Base-by-base conservation (phyloP, 2,329 filamentous ascomycete genomes). In the Pseudogymnoascus sp. region DNA sequence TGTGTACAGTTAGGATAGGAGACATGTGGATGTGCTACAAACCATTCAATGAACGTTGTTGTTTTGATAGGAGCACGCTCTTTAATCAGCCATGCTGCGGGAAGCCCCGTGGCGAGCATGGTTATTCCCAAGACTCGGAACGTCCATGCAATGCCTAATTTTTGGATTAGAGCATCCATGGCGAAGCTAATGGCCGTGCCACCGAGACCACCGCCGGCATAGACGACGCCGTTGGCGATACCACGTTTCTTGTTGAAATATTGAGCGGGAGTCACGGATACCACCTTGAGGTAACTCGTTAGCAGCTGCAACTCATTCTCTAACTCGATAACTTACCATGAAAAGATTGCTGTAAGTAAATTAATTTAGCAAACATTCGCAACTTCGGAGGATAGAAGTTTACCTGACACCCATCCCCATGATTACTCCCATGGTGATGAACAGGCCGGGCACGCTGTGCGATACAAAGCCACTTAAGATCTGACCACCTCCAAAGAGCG, bases 171-270 rank as follows among this genome's bases (percentile, higher is more conserved):
- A 0, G 71, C 74, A 60, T 84, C 75, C 7, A 82, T 70, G 5
- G 74, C 75, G 26, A 84, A 76, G 60, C 77, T 79, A 58, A 81
- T 79, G 2, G 78, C 76, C 0, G 82, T 77, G 7, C 81, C 83
- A 3, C 83, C 83, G 3, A 84, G 73, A 0, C 83, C 83, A 5
- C 82, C 81, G 1, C 79, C 80, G 0, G 78, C 76, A 58, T 77
- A 81, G 37, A 83, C 75, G 10, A 84, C 71, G 0, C 82, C 82
- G 62, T 83, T 84, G 0, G 81, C 82, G 0, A 83, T 70, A 0
- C 82, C 83, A 2, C 80, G 78, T 63, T 78, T 81, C 2, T 73
- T 73, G 47, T 71, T 76, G 63, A 85, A 85, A 64, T 83, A 85
- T 64, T 84, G 82, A 0, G 80, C 75, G 2, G 81, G 76, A 0